Percentiles rank a stretch among this genome's conserved stretches.
Conservation (phyloP, 352 stramenopile species). For the Pythium phragmiticola region DNA sequence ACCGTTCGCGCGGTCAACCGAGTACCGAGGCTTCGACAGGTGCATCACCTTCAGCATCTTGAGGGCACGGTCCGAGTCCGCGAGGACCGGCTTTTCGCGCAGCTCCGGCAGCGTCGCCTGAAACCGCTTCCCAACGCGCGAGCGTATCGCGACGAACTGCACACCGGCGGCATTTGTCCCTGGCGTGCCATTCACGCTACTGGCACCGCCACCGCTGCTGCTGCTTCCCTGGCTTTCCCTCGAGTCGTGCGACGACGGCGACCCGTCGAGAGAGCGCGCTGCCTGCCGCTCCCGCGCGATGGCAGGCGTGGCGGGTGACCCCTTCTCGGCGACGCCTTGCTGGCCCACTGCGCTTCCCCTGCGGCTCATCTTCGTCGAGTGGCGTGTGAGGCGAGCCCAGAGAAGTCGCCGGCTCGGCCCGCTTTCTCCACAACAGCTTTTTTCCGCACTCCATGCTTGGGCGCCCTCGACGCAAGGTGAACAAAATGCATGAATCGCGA, state of each 20-base stretch:
- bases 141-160: constrained; percentile 74
- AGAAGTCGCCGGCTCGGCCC: constrained; percentile 4
- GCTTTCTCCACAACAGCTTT: constrained; percentile 18
- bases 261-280: constrained; percentile 15
- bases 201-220: background rate
- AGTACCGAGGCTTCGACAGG: constrained; percentile 39
- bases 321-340: background rate
- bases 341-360: constrained; percentile 11
- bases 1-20: constrained; percentile 56
- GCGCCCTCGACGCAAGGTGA: constrained; percentile 23
- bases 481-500: constrained; percentile 19
- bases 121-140: constrained; percentile 77
- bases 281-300: constrained; percentile 10
- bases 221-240: constrained; percentile 10
- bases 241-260: constrained; percentile 27
- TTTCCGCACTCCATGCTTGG: constrained; percentile 30
- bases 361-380: constrained; percentile 17
- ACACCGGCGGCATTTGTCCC: background rate
- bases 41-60: constrained; percentile 34
- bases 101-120: constrained; percentile 72
- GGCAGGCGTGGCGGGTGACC: background rate
- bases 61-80: constrained; percentile 12
- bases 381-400: constrained; percentile 3
- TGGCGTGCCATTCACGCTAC: background rate
- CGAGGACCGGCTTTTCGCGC: constrained; percentile 22